A percentile compares a stretch with the other conserved stretches of the same genome.
Conservation (phyloP, 208 protist species). For the Willaertia magna region DNA sequence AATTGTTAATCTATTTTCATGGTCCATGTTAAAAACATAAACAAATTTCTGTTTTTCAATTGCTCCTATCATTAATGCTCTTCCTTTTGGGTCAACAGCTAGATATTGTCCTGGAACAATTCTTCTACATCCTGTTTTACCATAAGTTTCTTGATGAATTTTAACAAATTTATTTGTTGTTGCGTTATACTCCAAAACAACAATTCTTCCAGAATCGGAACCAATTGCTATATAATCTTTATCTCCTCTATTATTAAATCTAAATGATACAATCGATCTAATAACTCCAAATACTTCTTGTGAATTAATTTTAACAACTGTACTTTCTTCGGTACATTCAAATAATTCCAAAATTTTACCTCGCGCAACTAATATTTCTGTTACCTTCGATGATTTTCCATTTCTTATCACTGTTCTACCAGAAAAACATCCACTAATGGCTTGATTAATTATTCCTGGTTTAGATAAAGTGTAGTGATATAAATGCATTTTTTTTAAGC, state of each 20-base stretch:
- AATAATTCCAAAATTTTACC: slow-evolving; percentile 60
- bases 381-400: not conserved
- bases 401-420: not conserved
- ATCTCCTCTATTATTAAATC: slow-evolving; percentile 48
- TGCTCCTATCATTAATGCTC: slow-evolving; percentile 78
- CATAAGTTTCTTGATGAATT: slow-evolving; percentile 77
- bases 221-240: slow-evolving; percentile 71
- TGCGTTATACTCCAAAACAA: slow-evolving; percentile 51
- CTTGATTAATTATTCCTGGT: not conserved
- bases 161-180: slow-evolving; percentile 46
- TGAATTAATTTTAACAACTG: slow-evolving; percentile 35
- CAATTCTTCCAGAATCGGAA: slow-evolving; percentile 60
- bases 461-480: not conserved
- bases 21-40: slow-evolving; percentile 75
- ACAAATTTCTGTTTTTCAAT: slow-evolving; percentile 86
- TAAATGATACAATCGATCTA: slow-evolving; percentile 55
- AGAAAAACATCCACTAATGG: not conserved
- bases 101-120: slow-evolving; percentile 76
- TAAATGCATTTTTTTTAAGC: not conserved
- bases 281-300: slow-evolving; percentile 66
- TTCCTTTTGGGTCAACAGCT: slow-evolving; percentile 64
- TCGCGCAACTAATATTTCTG: slow-evolving; percentile 47
- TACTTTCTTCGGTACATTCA: slow-evolving; percentile 45
- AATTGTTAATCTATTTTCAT: slow-evolving; percentile 56
- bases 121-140: slow-evolving; percentile 66